Evolutionary conservation across 805 yeast genomes (phyloP).

Genomic region (Metschnikowia colocasiae): DNA sequence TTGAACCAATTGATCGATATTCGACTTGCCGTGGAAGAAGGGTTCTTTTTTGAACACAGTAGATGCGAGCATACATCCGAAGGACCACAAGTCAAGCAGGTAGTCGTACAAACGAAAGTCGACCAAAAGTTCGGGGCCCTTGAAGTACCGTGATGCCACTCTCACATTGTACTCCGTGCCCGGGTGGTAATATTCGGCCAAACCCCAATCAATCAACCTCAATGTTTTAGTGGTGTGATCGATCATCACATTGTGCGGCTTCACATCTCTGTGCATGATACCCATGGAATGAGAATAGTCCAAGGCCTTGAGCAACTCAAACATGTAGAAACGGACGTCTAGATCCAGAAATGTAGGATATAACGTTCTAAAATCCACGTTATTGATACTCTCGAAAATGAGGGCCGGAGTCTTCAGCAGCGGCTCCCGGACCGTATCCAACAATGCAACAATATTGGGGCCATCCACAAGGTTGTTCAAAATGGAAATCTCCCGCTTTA

Average conservation of each 20-base stretch:
- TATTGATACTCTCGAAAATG: constrained; percentile 79
- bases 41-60: constrained; percentile 88
- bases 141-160: constrained; percentile 87
- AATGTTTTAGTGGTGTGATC: constrained; percentile 63
- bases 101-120: constrained; percentile 83
- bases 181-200: constrained; percentile 89
- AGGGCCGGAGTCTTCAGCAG: constrained; percentile 83
- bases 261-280: constrained; percentile 91
- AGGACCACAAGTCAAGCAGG: constrained; percentile 86
- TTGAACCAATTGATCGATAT: constrained; percentile 87
- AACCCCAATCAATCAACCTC: constrained; percentile 90
- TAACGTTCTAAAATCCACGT: constrained; percentile 79
- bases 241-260: constrained; percentile 92
- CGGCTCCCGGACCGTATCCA: constrained; percentile 86
- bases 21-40: constrained; percentile 86
- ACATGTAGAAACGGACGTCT: constrained; percentile 82
- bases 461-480: constrained; percentile 82
- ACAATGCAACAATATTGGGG: constrained; percentile 68
- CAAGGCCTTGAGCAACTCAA: constrained; percentile 73
- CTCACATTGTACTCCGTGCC: constrained; percentile 88
- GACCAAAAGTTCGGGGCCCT: constrained; percentile 87
- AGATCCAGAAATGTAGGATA: constrained; percentile 74
- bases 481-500: constrained; percentile 85
- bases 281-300: constrained; percentile 93
- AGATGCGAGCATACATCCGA: constrained; percentile 88